phyloP scores from a whole-genome alignment of 2,329 filamentous ascomycete species.

The Paecilomyces dactylethromorphus region DNA sequence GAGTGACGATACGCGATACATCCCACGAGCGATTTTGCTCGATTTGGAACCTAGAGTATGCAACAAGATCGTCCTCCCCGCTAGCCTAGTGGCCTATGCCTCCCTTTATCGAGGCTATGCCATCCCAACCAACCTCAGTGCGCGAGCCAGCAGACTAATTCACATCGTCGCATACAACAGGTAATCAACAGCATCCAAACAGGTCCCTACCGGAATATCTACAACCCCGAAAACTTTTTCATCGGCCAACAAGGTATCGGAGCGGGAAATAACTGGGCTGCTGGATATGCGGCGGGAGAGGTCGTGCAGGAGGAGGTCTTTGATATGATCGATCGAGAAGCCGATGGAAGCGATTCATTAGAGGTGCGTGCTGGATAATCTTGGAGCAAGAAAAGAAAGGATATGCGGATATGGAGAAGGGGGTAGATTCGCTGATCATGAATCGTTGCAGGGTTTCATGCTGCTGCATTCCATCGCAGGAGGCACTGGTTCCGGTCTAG shows the following conservation, averaged over 20 bases:
- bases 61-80: background rate
- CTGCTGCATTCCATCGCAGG: conserved; percentile 96
- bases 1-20: conserved; percentile 97
- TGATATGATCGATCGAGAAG: conserved; percentile 98
- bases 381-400: background rate
- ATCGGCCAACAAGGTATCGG: conserved; percentile 89
- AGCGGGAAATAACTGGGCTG: conserved; percentile 97
- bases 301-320: conserved; percentile 92
- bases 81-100: conserved; percentile 3
- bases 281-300: conserved; percentile 90
- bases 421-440: background rate
- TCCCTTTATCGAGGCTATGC: conserved; percentile 4
- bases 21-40: conserved; percentile 89
- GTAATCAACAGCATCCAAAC: conserved; percentile 90
- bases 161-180: conserved; percentile 27
- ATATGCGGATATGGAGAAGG: background rate
- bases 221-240: conserved; percentile 99
- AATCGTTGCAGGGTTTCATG: conserved; percentile 74
- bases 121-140: background rate
- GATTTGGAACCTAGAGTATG: conserved; percentile 84
- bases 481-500: conserved; percentile 91
- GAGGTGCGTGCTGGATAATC: conserved; percentile 51
- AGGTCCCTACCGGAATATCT: conserved; percentile 94
- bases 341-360: conserved; percentile 93
- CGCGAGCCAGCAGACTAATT: background rate